Evolutionary conservation across 1,139 yeast genomes (phyloP), one percentile per base, ranked within the genome.

Genomic region (Yarrowia galli): DNA sequence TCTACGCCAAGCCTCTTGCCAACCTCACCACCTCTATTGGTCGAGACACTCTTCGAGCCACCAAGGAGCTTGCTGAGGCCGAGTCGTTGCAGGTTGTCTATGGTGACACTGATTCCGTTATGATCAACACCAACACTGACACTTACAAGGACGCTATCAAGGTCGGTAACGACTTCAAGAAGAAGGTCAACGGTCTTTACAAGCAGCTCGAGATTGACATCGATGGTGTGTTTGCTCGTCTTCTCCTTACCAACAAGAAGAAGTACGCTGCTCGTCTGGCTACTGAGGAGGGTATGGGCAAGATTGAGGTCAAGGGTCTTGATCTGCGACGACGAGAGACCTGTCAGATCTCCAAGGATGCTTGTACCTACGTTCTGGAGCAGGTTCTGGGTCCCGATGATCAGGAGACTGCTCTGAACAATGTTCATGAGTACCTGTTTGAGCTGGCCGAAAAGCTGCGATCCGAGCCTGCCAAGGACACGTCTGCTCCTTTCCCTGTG

Each of bases 91-190:
- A 92, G 70, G 99, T 96, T 67, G 92, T 96, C 22, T 96, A 96
- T 75, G 99, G 99, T 82, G 99, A 96, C 81, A 96, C 99, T 0
- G 99, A 96, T 81, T 96, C 99, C 43, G 98, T 96, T 68, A 96
- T 96, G 99, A 92, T 96, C 75, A 97, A 95, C 77, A 92, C 98
- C 1, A 93, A 93, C 56, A 89, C 87, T 56, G 86, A 84, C 69
- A 83, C 81, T 51, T 89, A 85, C 75, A 79, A 80, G 42, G 97
- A 91, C 60, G 97, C 99, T 0, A 79, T 91, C 56, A 84, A 84
- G 73, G 89, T 92, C 72, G 99, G 98, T 60, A 88, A 89, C 65
- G 89, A 89, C 68, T 93, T 96, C 80, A 95, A 95, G 77, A 78
- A 83, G 66, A 84, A 87, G 70, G 98, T 96, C 68, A 96, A 96